Conservation (phyloP, 768 basidiomycete species). For the Termitomyces sp. region DNA sequence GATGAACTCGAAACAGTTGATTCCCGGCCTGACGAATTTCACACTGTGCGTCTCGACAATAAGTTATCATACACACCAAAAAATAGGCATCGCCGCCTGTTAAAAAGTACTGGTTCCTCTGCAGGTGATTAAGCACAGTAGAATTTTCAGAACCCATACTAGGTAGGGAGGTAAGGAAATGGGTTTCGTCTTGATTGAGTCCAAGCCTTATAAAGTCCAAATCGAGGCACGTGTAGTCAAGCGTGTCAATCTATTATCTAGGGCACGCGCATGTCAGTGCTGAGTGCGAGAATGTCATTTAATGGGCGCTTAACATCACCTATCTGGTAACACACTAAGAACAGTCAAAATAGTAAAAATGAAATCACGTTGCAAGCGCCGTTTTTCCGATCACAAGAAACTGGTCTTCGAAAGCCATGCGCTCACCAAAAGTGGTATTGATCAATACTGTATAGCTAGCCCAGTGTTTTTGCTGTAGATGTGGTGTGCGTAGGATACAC, state of each 20-base stretch:
- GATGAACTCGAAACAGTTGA: constrained; percentile 49
- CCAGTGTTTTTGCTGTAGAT: neutral
- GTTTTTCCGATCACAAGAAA: neutral
- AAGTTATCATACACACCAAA: constrained; percentile 29
- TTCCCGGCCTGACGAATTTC: constrained; percentile 42
- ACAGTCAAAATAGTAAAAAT: neutral
- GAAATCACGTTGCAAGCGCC: neutral
- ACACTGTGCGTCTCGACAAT: neutral
- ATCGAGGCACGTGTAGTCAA: neutral
- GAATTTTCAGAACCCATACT: neutral
- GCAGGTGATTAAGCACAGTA: constrained; percentile 2
- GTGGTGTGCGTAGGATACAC: neutral
- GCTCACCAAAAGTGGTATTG: neutral
- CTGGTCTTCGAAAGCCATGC: neutral
- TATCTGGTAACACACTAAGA: neutral
- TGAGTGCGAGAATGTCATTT: neutral
- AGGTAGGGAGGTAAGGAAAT: neutral
- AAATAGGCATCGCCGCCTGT: constrained; percentile 25
- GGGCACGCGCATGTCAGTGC: neutral
- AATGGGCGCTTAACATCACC: neutral
- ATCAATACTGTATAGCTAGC: neutral
- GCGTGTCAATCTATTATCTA: neutral
- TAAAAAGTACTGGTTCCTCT: constrained; percentile 16
- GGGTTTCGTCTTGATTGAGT: neutral
- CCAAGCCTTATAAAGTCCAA: neutral